Evolutionary conservation across 345 rosid genomes (phyloP).

Genomic region (Salix purpurea): DNA sequence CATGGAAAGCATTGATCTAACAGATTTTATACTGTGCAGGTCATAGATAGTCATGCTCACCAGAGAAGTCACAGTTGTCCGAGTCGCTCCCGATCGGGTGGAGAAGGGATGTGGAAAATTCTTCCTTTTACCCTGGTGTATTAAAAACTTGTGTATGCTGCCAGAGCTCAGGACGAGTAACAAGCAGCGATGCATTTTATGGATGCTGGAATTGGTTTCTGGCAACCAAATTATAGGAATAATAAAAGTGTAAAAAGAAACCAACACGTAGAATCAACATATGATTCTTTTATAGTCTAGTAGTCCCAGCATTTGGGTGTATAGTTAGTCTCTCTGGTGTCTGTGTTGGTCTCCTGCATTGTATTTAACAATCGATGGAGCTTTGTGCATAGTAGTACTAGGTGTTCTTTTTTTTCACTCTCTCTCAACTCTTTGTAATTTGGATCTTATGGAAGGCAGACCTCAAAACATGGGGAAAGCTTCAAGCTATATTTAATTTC

Average conservation of each 20-base stretch:
- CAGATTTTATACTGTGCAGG: constrained; percentile 44
- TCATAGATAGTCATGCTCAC: constrained; percentile 64
- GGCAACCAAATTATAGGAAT: constrained; percentile 29
- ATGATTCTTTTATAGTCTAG: constrained; percentile 60
- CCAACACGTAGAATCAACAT: constrained; percentile 55
- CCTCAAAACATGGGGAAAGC: constrained; percentile 41
- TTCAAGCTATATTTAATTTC: constrained; percentile 17
- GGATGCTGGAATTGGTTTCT: constrained; percentile 49
- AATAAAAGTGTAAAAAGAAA: constrained; percentile 35
- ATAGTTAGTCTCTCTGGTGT: constrained; percentile 38
- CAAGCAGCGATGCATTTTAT: constrained; percentile 34
- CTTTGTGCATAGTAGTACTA: constrained; percentile 38
- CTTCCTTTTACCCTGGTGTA: constrained; percentile 40
- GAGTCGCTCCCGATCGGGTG: constrained; percentile 44
- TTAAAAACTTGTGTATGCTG: constrained; percentile 21
- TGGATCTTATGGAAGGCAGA: constrained; percentile 17
- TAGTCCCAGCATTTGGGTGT: constrained; percentile 56
- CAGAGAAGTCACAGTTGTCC: constrained; percentile 48
- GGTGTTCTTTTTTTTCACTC: constrained; percentile 10
- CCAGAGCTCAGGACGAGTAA: constrained; percentile 36
- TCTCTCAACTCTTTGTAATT: constrained; percentile 8
- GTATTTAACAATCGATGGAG: constrained; percentile 21
- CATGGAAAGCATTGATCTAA: neutral
- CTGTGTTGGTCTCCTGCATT: constrained; percentile 33
- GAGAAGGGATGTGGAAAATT: constrained; percentile 50